A percentile compares a stretch with the other conserved stretches of the same genome.
These are phyloP conservation scores for Ogataea pilisensis DNA, from an alignment of 805 yeast species.

Conservation along the genomic window DNA sequence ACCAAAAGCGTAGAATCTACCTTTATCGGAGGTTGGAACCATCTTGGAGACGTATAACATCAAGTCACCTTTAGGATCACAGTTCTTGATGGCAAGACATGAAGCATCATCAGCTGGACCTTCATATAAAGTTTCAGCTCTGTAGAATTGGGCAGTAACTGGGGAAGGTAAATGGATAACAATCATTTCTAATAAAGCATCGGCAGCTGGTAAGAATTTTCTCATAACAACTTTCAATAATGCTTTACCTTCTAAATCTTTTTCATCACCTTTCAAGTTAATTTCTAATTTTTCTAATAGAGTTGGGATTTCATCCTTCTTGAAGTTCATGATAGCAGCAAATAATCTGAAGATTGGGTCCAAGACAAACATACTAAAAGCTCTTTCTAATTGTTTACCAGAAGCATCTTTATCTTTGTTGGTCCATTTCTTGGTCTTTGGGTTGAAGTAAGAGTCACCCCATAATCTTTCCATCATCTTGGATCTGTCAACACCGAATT, in stretches of 20 bases:
- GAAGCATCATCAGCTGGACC: constrained; percentile 95
- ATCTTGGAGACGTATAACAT: constrained; percentile 99
- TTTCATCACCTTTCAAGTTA: constrained; percentile 91
- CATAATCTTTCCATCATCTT: constrained; percentile 99
- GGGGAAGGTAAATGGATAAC: constrained; percentile 98
- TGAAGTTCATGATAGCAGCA: constrained; percentile 97
- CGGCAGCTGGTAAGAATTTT: constrained; percentile 99
- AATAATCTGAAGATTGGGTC: constrained; percentile 99
- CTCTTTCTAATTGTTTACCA: constrained; percentile 96
- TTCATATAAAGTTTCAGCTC: constrained; percentile 98
- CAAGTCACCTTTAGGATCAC: constrained; percentile 97
- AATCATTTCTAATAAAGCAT: constrained; percentile 98
- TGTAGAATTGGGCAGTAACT: constrained; percentile 97
- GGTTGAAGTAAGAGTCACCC: constrained; percentile 99
- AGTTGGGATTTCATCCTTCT: constrained; percentile 92
- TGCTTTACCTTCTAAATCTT: constrained; percentile 98
- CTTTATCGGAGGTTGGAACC: constrained; percentile 99
- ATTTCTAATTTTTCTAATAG: constrained; percentile 93
- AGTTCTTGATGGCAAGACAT: constrained; percentile 90
- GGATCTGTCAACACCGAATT: constrained; percentile 96
- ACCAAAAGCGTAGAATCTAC: constrained; percentile 99
- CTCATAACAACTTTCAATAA: constrained; percentile 97
- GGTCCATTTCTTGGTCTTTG: constrained; percentile 99
- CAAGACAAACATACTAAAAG: constrained; percentile 98
- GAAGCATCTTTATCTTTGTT: constrained; percentile 93